phyloP scores from a whole-genome alignment of 1,284 basidiomycete species.

The Wallemia ichthyophaga region DNA sequence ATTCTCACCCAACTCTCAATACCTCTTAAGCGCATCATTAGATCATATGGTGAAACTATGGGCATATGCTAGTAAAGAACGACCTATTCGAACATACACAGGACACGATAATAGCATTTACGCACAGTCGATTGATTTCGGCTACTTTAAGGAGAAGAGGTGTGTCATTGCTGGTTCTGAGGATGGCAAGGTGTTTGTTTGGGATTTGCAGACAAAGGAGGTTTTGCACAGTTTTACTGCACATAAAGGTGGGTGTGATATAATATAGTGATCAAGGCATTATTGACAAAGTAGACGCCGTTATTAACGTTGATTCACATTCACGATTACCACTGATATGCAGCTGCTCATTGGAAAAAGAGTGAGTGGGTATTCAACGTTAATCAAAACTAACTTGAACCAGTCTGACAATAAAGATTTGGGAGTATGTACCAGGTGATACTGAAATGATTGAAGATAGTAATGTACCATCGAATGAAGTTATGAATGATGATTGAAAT shows the following conservation, averaged over 20 bases:
- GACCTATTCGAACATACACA: constrained; percentile 56
- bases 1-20: constrained; percentile 74
- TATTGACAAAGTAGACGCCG: neutral
- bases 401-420: neutral
- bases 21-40: constrained; percentile 60
- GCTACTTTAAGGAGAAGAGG: constrained; percentile 34
- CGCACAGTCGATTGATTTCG: constrained; percentile 35
- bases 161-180: constrained; percentile 55
- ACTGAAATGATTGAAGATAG: neutral
- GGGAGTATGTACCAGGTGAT: neutral
- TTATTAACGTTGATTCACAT: neutral
- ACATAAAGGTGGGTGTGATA: constrained; percentile 30
- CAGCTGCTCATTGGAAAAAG: neutral
- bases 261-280: neutral
- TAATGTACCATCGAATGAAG: neutral
- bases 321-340: neutral
- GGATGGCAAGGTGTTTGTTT: constrained; percentile 58
- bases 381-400: neutral
- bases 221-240: constrained; percentile 42
- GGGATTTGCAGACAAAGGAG: constrained; percentile 63
- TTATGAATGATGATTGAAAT: neutral
- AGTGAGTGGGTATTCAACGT: neutral
- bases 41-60: constrained; percentile 78
- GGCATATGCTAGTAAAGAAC: constrained; percentile 71
- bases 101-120: constrained; percentile 56